Percentiles rank a stretch among this genome's conserved stretches.
phyloP scores from a whole-genome alignment of 129 eudicot species.

The Flaveria trinervia region DNA sequence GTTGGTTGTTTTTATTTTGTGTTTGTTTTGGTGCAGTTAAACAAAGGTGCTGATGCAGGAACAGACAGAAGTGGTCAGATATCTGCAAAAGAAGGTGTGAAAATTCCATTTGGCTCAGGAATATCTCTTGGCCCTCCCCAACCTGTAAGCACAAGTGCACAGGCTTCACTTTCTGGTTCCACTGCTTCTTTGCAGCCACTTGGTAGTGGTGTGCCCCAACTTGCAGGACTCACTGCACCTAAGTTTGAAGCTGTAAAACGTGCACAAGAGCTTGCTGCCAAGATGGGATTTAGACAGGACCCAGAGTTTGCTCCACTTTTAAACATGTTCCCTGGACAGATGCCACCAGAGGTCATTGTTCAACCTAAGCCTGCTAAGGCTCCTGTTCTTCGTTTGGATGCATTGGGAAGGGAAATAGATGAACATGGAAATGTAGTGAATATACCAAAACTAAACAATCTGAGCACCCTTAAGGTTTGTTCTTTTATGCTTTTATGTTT shows the following conservation, averaged over 20 bases:
- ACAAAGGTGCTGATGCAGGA: slow-evolving; percentile 50
- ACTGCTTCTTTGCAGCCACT: slow-evolving; percentile 41
- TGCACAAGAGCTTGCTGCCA: slow-evolving; percentile 95
- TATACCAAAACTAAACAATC: slow-evolving; percentile 11
- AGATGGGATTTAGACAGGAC: slow-evolving; percentile 96
- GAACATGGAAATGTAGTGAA: slow-evolving; percentile 27
- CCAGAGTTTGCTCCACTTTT: slow-evolving; percentile 91
- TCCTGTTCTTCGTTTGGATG: slow-evolving; percentile 93
- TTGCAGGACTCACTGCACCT: slow-evolving; percentile 69
- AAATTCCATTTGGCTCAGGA: slow-evolving; percentile 44
- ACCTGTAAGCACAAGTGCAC: slow-evolving; percentile 23
- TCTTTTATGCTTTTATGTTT: not conserved
- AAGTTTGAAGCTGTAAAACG: slow-evolving; percentile 91
- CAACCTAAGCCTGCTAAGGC: slow-evolving; percentile 92
- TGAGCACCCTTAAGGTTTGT: slow-evolving; percentile 16
- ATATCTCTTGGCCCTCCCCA: slow-evolving; percentile 45
- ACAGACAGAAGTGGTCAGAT: slow-evolving; percentile 40
- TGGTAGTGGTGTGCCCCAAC: slow-evolving; percentile 62
- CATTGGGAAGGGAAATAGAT: slow-evolving; percentile 32
- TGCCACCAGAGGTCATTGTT: slow-evolving; percentile 66
- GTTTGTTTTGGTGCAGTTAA: slow-evolving; percentile 46
- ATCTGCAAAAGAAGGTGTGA: slow-evolving; percentile 44
- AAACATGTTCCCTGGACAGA: slow-evolving; percentile 92
- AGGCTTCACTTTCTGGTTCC: slow-evolving; percentile 33
- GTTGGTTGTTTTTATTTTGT: not conserved